phyloP scores from a whole-genome alignment of 306 rosid species.

The Vicia villosa region DNA sequence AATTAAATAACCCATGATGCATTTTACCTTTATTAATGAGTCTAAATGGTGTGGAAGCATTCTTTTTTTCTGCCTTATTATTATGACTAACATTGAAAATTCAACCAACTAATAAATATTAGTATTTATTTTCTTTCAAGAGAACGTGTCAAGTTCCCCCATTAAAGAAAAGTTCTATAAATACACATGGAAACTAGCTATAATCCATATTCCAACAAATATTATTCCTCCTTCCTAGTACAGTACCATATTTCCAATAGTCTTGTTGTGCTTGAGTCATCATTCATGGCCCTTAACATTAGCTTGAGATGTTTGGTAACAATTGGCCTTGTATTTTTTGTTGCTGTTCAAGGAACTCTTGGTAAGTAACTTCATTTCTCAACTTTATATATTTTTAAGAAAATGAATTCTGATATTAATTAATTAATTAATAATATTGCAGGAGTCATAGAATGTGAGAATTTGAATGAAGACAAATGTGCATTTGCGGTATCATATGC shows the following conservation, averaged over 20 bases:
- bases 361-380: constrained; percentile 44
- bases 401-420: neutral
- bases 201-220: neutral
- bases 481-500: constrained; percentile 69
- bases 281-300: constrained; percentile 51
- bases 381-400: neutral
- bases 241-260: neutral
- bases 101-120: neutral
- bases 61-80: neutral
- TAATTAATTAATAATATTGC: neutral
- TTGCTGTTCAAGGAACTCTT: constrained; percentile 49
- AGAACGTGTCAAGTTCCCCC: neutral
- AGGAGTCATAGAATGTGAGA: constrained; percentile 64
- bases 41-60: neutral
- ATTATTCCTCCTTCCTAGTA: constrained; percentile 2
- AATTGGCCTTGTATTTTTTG: constrained; percentile 41
- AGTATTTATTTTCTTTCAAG: no score
- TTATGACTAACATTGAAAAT: neutral
- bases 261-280: neutral
- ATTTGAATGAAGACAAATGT: constrained; percentile 55
- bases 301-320: constrained; percentile 44
- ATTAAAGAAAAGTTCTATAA: neutral
- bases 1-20: no score
- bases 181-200: neutral
- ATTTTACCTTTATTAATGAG: neutral